Evolutionary conservation across 2,329 filamentous ascomycete species (phyloP).

Genomic region (Colletotrichum lupini): DNA sequence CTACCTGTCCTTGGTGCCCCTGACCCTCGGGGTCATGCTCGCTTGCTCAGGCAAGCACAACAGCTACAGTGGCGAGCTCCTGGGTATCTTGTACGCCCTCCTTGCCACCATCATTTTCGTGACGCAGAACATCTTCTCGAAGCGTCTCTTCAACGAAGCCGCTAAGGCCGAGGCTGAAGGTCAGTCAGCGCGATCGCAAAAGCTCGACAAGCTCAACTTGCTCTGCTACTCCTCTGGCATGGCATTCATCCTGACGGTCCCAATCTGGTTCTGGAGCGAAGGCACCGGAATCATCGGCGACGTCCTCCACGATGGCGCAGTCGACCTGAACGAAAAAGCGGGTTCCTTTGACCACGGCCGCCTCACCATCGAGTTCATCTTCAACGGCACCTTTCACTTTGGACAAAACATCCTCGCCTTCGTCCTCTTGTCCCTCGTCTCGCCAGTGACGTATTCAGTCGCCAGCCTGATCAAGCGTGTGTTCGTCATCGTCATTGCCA

Average conservation of each 20-base stretch:
- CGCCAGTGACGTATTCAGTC: conserved; percentile 96
- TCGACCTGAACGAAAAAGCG: conserved; percentile 69
- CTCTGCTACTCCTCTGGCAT: conserved; percentile 97
- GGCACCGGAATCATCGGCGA: conserved; percentile 82
- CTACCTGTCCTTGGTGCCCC: conserved; percentile 88
- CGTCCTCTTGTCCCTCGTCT: conserved; percentile 89
- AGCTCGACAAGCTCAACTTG: conserved; percentile 96
- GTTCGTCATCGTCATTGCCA: conserved; percentile 94
- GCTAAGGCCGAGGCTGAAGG: conserved; percentile 84
- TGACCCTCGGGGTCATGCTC: conserved; percentile 94
- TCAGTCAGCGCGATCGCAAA: conserved; percentile 70
- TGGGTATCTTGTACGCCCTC: conserved; percentile 91
- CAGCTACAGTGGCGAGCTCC: conserved; percentile 81
- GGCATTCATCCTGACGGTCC: conserved; percentile 87
- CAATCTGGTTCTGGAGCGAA: conserved; percentile 94
- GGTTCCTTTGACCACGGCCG: conserved; percentile 82
- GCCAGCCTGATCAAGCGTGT: conserved; percentile 97
- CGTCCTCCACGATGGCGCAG: conserved; percentile 82
- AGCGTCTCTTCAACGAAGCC: conserved; percentile 96
- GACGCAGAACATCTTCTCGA: conserved; percentile 98
- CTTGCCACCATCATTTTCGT: conserved; percentile 95
- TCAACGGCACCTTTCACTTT: conserved; percentile 98
- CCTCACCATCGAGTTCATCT: conserved; percentile 85
- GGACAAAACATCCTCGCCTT: conserved; percentile 97
- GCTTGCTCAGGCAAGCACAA: conserved; percentile 86